Evolutionary conservation across 176 grass and related monocot genomes (phyloP), one percentile per base, ranked within the genome.

Genomic region (Oropetium thomaeum): DNA sequence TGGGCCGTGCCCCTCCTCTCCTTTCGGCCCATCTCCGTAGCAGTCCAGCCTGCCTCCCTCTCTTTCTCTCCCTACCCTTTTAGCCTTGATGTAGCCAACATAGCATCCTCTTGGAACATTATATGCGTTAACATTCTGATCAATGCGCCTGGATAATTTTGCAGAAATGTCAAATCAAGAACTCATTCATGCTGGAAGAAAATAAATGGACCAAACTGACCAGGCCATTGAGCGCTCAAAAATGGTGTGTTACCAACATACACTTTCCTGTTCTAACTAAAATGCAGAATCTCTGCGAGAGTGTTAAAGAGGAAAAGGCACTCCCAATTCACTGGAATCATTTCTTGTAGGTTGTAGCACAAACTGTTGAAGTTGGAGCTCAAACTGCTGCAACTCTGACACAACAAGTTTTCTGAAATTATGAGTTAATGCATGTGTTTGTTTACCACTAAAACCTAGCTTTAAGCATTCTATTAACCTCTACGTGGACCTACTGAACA

Each of bases 201-300:
- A 88, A 61, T 85, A 99, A 64, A 99, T 99, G 91, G 89, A 96
- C 61, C 89, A 99, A 81, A 99, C 96, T 58, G 96, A 99, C 78
- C 89, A 99, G 82, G 82, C 80, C 61, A 92, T 99, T 83, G 82
- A 99, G 72, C 96, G 92, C 25, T 99, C 92, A 7, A 95, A 99
- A 81, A 87, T 86, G 89, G 96, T 99, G 44, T 2, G 12, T 39
- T 41, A 4, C 59, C 23, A 55, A 74, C 49, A 49, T 42, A 16
- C 26, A 73, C 7, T 60, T 33, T 54, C n/a, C 6, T 15, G 12
- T n/a, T n/a, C n/a, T n/a, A n/a, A 47, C 39, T 28, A 62, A 5
- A 3, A 22, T 32, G 17, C 27, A 74, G 8, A 75, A 47, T 5
- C 13, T 61, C 5, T 12, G 26, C 17, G 31, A 61, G n/a, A 44